Evolutionary conservation across 805 yeast genomes (phyloP), one percentile per base, ranked within the genome.

Genomic region (Crinitomyces ghanaensis): DNA sequence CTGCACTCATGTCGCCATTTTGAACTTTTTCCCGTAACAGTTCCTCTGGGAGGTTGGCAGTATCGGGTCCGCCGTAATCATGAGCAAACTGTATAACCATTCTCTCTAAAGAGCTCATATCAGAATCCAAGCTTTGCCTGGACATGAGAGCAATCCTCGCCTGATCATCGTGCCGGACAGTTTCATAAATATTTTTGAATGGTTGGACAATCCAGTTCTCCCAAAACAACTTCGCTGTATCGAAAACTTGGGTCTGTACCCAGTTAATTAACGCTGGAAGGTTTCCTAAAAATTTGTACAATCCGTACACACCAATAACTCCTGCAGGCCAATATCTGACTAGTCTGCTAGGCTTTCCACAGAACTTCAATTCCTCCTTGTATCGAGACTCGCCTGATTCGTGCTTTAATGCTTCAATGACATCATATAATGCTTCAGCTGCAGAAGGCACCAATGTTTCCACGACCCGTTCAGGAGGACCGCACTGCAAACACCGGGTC

Each of bases 141-240:
- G 88, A 74, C 57, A 82, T 74, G 15, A 85, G 69, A 0, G 94
- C 79, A 28, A 85, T 71, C 38, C 76, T 70, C 1, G 77, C 70
- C 23, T 65, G 63, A 11, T 79, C 78, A 50, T 86, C 96, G 53
- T 82, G 91, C 33, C 91, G 66, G n/a, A 88, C 75, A 0, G 93
- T 84, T 30, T 72, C 66, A 43, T 83, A 59, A 42, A 88, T 76
- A 45, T 80, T 76, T 26, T 62, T 60, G 13, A 81, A 49, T 1
- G 97, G 98, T 29, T 68, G 68, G 26, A 83, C 59, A 3, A 88
- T 68, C 97, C 98, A 88, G 52, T 86, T 84, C 20, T 63, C 56
- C 63, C 76, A 69, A 45, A 86, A 77, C 3, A 88, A 83, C 19
- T 50, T 48, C 1, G 65, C 48, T 0, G 93, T 77, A n/a, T 75